Percentiles rank a stretch among this genome's conserved stretches.
phyloP scores from a whole-genome alignment of 805 yeast species.

The Ascoidea tarda region DNA sequence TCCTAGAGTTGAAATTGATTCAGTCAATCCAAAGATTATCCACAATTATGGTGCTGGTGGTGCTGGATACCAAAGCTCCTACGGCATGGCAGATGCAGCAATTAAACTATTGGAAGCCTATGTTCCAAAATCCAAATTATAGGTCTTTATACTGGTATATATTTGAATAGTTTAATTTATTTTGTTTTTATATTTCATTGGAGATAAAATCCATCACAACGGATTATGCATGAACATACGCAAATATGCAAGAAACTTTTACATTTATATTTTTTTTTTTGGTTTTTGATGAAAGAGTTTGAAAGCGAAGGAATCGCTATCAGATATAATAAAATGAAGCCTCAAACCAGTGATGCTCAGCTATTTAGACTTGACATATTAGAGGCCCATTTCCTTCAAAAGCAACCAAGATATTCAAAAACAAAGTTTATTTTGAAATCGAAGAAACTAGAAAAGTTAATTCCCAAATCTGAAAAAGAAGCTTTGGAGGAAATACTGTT shows the following conservation, averaged over 20 bases:
- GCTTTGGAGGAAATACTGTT: slow-evolving; percentile 30
- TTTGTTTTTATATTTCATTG: too few species aligned
- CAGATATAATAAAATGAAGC: not conserved
- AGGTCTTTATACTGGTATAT: not conserved
- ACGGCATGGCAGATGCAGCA: slow-evolving; percentile 42
- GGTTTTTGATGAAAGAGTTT: too few species aligned
- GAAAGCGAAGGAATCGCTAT: too few species aligned
- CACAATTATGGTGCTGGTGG: slow-evolving; percentile 68
- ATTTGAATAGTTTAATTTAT: too few species aligned
- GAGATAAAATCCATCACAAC: too few species aligned
- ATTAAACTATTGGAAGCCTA: slow-evolving; percentile 20
- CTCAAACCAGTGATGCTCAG: not conserved
- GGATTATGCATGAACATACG: too few species aligned
- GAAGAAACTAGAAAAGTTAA: slow-evolving; percentile 24
- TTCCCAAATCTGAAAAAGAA: slow-evolving; percentile 26
- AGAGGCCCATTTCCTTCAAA: slow-evolving; percentile 31
- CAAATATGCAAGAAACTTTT: too few species aligned
- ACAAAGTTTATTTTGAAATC: slow-evolving; percentile 23
- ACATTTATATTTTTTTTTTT: too few species aligned
- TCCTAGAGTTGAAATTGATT: slow-evolving; percentile 32
- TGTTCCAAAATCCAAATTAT: slow-evolving; percentile 2
- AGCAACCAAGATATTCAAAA: slow-evolving; percentile 31
- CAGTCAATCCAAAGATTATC: slow-evolving; percentile 20
- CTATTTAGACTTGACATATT: slow-evolving; percentile 33
- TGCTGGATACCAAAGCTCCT: slow-evolving; percentile 64